These are phyloP conservation scores for Inosperma sp. DNA, from an alignment of 768 basidiomycete species.

Conservation along the genomic window DNA sequence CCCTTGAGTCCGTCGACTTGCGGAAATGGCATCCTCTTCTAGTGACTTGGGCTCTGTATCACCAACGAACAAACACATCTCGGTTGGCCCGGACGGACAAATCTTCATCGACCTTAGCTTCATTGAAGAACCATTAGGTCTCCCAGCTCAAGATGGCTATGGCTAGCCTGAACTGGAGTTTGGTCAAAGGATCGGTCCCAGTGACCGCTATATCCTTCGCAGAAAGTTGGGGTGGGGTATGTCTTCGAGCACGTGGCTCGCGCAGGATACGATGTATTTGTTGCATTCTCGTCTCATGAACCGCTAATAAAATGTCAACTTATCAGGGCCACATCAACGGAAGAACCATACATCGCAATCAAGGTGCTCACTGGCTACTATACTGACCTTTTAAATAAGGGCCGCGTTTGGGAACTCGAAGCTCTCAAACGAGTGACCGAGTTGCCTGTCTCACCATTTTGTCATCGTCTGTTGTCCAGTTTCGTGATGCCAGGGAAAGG, in stretches of 20 bases:
- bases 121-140: slow-evolving; percentile 26
- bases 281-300: background rate
- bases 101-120: slow-evolving; percentile 22
- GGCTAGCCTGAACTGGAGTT: slow-evolving; percentile 26
- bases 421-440: slow-evolving; percentile 17
- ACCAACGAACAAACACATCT: slow-evolving; percentile 11
- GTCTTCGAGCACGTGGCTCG: slow-evolving; percentile 30
- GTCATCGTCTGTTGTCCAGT: slow-evolving; percentile 19
- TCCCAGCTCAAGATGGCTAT: slow-evolving; percentile 25
- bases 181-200: slow-evolving; percentile 24
- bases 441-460: slow-evolving; percentile 2
- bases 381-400: slow-evolving; percentile 18
- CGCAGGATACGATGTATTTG: slow-evolving; percentile 18
- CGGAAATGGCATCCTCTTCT: no score
- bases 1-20: no score
- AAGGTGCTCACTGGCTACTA: slow-evolving; percentile 27
- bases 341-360: slow-evolving; percentile 27
- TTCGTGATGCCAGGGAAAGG: slow-evolving; percentile 24
- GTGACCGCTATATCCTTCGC: slow-evolving; percentile 22
- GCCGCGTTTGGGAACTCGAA: slow-evolving; percentile 21
- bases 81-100: slow-evolving; percentile 19
- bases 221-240: slow-evolving; percentile 32
- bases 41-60: no score
- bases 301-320: background rate
- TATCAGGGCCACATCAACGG: slow-evolving; percentile 12